Conservation (phyloP, 441 rosid species). For the Erysimum cheiri region DNA sequence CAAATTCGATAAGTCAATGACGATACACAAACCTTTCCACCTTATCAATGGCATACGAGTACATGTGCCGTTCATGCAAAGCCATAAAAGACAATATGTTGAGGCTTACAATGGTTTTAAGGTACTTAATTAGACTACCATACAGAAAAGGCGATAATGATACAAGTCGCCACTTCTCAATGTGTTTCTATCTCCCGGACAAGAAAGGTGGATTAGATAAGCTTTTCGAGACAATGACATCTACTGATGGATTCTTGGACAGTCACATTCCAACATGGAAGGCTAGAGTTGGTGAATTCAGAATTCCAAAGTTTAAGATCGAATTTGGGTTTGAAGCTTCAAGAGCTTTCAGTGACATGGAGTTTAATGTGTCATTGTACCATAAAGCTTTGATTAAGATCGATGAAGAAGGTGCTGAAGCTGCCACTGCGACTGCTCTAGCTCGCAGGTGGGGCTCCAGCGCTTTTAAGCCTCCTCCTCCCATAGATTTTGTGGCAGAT, state of each 20-base stretch:
- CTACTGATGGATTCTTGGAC: constrained; percentile 26
- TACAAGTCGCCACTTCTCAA: too few species aligned
- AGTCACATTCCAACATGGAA: background rate
- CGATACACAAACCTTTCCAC: constrained; percentile 1
- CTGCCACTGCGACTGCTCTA: background rate
- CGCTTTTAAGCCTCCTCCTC: too few species aligned
- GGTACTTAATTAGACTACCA: too few species aligned
- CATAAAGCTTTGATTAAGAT: constrained; percentile 12
- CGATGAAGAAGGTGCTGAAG: constrained; percentile 29
- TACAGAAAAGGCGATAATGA: background rate
- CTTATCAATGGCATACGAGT: background rate
- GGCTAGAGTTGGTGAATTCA: background rate
- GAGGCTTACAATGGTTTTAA: too few species aligned
- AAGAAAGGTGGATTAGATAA: too few species aligned
- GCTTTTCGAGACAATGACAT: too few species aligned
- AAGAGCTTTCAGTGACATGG: background rate
- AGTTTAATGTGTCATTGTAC: background rate
- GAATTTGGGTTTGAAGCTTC: constrained; percentile 14
- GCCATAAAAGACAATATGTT: background rate
- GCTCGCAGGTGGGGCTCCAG: too few species aligned
- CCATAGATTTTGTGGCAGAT: constrained; percentile 27
- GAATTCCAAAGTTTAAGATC: constrained; percentile 30
- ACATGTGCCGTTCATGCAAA: constrained; percentile 22
- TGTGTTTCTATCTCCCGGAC: too few species aligned
- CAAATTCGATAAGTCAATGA: background rate